These are phyloP conservation scores for Fraxinus paxiana DNA, from an alignment of 305 asterid genomes.

Conservation along the genomic window DNA sequence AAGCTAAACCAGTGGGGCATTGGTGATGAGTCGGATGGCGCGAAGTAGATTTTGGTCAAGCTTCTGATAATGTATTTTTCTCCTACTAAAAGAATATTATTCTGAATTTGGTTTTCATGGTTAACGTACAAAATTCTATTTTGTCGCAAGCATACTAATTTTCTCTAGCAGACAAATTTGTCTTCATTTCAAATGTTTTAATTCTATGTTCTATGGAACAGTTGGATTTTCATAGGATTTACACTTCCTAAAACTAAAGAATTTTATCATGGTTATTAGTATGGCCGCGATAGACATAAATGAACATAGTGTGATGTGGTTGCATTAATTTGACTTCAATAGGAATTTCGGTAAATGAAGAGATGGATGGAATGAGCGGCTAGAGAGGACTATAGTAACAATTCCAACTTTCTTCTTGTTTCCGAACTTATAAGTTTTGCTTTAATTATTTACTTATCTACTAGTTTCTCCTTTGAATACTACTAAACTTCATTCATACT, in stretches of 20 bases:
- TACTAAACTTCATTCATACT: neutral
- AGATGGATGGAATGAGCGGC: neutral
- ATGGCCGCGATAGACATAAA: neutral
- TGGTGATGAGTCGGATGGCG: slow-evolving; percentile 4
- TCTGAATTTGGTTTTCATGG: neutral
- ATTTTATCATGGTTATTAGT: neutral
- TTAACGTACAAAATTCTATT: neutral
- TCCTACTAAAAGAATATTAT: neutral
- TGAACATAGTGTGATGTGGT: neutral
- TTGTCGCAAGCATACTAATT: neutral
- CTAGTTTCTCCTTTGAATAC: neutral
- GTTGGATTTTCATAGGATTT: neutral
- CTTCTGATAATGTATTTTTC: neutral
- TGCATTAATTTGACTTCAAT: neutral
- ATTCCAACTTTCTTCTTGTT: neutral
- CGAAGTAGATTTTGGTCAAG: neutral
- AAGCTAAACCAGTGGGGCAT: slow-evolving; percentile 36
- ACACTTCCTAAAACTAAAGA: neutral
- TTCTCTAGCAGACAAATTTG: neutral
- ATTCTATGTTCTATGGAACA: neutral
- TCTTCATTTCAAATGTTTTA: neutral
- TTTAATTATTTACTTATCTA: neutral
- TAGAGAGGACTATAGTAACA: neutral
- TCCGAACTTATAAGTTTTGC: neutral
- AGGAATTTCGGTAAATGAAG: neutral